Conservation (phyloP, 2,329 filamentous ascomycete species). For the Blumeria hordei region DNA sequence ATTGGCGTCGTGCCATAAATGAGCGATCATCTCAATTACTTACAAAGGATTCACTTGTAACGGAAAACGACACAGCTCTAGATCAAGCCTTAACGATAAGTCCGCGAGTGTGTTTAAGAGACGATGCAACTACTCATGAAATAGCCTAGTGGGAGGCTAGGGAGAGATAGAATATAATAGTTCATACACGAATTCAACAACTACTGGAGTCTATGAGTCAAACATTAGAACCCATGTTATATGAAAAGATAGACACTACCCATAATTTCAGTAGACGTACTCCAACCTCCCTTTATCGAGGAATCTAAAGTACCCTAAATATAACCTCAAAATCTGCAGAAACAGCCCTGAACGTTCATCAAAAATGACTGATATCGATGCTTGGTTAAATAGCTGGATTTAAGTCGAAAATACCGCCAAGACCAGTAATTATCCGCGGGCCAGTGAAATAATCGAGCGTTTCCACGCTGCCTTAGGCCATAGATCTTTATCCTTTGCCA, state of each 20-base stretch:
- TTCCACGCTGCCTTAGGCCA: neutral
- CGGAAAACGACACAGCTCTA: neutral
- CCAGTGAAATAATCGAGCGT: neutral
- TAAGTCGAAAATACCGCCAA: neutral
- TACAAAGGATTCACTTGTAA: neutral
- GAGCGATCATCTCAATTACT: neutral
- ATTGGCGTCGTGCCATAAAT: neutral
- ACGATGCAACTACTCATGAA: neutral
- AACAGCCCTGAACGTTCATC: neutral
- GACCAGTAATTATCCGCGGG: neutral
- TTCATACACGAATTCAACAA: neutral
- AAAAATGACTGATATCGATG: neutral
- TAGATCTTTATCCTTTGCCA: neutral
- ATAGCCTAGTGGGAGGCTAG: neutral
- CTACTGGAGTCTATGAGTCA: neutral
- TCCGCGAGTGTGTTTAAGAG: neutral
- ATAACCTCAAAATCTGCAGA: neutral
- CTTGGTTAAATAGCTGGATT: constrained; percentile 1
- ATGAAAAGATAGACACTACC: neutral
- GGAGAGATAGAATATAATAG: neutral
- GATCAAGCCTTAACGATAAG: neutral
- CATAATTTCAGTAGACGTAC: neutral
- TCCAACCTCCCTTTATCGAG: neutral
- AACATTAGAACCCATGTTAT: neutral
- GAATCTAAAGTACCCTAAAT: neutral